Evolutionary conservation across 108 stramenopile species (phyloP), one percentile per base, ranked within the genome.

Genomic region (Fragilaria crotonensis): DNA sequence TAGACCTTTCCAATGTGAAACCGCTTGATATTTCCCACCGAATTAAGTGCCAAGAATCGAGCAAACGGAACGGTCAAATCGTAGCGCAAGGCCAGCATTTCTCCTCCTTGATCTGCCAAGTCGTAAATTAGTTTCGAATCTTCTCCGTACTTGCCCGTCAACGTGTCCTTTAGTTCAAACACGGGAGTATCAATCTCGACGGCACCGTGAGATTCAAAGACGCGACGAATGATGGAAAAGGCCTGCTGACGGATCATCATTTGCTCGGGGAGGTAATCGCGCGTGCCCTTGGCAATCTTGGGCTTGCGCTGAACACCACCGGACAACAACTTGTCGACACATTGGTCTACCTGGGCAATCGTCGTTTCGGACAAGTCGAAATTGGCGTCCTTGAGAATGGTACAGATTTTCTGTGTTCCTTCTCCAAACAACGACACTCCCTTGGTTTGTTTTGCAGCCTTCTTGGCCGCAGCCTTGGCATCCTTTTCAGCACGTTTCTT

Each of bases 101-200:
- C 83, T 54, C 94, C 92, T 30, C 94, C 94, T 60, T 95, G 94
- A 59, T 95, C 94, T 11, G 90, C 90, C 50, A 95, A 72, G 57
- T 95, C 91, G 63, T 95, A 95, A 65, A 95, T 95, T 18, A 95
- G 80, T 52, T 81, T 85, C 64, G 73, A 76, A 58, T 95, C 94
- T 71, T 95, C 94, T 11, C 94, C 94, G 66, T 95, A 94, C 62
- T 94, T 95, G 19, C 94, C 94, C n/a, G 89, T 93, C 20, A 95
- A 61, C 23, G 91, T 92, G 48, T 92, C 90, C 67, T 83, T 83
- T 18, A 92, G 79, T 72, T 95, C 94, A 45, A 93, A 91, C 5
- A 95, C 90, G 4, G 94, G 94, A n/a, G 94, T 95, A 54, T 95
- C 94, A 57, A 95, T 95, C 57, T 91, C 88, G 25, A 93, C 91